Conservation (phyloP, 306 rosid species). For the Lablab purpureus region DNA sequence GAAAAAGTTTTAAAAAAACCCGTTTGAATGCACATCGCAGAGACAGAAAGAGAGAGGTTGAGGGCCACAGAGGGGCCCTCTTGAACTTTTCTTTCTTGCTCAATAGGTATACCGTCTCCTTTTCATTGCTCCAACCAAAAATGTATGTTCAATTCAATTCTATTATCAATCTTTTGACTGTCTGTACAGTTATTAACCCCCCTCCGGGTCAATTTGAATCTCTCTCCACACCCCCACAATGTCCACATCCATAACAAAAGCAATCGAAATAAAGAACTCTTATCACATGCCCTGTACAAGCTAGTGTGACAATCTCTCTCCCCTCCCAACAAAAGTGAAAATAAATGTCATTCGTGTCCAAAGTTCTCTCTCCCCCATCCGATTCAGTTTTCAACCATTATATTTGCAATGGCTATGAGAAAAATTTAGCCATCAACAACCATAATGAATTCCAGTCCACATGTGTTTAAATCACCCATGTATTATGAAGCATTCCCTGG, state of each 20-base stretch:
- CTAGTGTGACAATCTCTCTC: conserved; percentile 31
- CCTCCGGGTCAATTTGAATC: conserved; percentile 45
- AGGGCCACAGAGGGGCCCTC: conserved; percentile 42
- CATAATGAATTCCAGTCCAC: conserved; percentile 38
- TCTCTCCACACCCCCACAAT: conserved; percentile 51
- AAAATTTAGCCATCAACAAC: conserved; percentile 53
- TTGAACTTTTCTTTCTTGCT: conserved; percentile 54
- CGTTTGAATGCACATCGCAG: conserved; percentile 46
- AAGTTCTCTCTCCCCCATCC: background rate
- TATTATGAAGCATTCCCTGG: conserved; percentile 36
- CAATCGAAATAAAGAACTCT: conserved; percentile 22
- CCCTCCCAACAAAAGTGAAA: conserved; percentile 27
- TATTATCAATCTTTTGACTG: conserved; percentile 53
- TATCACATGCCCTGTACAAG: conserved; percentile 51
- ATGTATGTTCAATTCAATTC: conserved; percentile 53
- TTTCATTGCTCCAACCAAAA: conserved; percentile 41
- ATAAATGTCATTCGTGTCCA: conserved; percentile 26
- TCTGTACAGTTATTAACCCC: conserved; percentile 53
- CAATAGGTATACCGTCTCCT: conserved; percentile 39
- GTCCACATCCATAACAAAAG: conserved; percentile 46
- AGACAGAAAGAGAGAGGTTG: conserved; percentile 33
- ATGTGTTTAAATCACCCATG: background rate
- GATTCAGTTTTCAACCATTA: conserved; percentile 12
- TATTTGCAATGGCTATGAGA: conserved; percentile 54
- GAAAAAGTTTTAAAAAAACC: conserved; percentile 33